Percentiles rank a stretch among this genome's conserved stretches.
phyloP scores from a whole-genome alignment of 495 filamentous ascomycete genomes.

The Collariella sp. region DNA sequence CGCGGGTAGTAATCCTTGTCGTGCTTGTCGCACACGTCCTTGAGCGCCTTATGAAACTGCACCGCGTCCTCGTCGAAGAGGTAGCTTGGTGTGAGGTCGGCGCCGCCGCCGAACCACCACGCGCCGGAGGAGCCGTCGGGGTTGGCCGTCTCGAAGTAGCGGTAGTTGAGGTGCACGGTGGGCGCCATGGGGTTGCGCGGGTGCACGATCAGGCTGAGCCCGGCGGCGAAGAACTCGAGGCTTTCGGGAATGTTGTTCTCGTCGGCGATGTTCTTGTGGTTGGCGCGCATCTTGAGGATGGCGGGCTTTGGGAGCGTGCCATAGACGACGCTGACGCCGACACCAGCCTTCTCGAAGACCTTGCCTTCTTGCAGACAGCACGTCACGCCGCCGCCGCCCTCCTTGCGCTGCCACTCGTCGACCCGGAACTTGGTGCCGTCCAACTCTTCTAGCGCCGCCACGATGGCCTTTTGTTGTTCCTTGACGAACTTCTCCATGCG shows the following conservation, averaged over 20 bases:
- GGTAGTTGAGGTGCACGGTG: constrained; percentile 96
- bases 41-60: constrained; percentile 91
- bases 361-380: constrained; percentile 93
- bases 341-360: constrained; percentile 96
- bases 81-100: constrained; percentile 87
- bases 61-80: constrained; percentile 95
- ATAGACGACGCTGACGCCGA: constrained; percentile 91
- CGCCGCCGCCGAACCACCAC: constrained; percentile 98
- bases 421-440: constrained; percentile 73
- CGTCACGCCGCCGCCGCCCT: constrained; percentile 73
- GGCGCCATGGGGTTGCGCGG: constrained; percentile 93
- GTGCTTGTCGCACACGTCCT: constrained; percentile 87
- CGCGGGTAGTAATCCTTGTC: constrained; percentile 85
- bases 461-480: constrained; percentile 79
- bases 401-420: constrained; percentile 81
- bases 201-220: constrained; percentile 85
- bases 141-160: constrained; percentile 94
- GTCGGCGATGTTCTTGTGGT: constrained; percentile 83
- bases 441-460: constrained; percentile 66
- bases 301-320: constrained; percentile 81
- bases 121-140: constrained; percentile 61
- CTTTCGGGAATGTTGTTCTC: constrained; percentile 54
- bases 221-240: constrained; percentile 90
- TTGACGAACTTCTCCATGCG: constrained; percentile 96
- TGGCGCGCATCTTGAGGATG: constrained; percentile 85